These are phyloP conservation scores for Alternaria longipes DNA, from an alignment of 2,329 filamentous ascomycete genomes.

Conservation along the genomic window DNA sequence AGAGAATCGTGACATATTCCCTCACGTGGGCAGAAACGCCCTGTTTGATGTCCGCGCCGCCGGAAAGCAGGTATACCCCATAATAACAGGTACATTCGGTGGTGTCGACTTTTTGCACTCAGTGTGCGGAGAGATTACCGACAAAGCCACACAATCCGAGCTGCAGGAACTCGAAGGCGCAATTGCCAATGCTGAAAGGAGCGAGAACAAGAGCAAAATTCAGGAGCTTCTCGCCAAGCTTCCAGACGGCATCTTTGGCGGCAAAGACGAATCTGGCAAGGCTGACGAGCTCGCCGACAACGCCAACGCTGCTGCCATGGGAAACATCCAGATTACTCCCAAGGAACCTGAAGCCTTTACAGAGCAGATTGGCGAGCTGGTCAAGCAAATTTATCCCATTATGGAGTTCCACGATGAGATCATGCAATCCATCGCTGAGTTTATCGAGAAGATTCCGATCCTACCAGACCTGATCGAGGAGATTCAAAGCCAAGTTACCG, in stretches of 20 bases:
- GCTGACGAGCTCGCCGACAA: conserved; percentile 82
- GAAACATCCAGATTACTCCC: conserved; percentile 77
- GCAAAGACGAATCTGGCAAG: conserved; percentile 76
- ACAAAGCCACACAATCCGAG: conserved; percentile 91
- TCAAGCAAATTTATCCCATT: conserved; percentile 84
- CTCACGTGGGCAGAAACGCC: conserved; percentile 83
- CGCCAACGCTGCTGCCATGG: conserved; percentile 76
- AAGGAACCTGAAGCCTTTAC: conserved; percentile 86
- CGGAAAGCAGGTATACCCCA: conserved; percentile 74
- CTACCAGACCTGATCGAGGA: conserved; percentile 86
- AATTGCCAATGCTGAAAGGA: conserved; percentile 69
- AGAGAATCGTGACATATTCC: conserved; percentile 72
- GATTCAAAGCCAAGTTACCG: conserved; percentile 83
- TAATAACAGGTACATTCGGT: conserved; percentile 91
- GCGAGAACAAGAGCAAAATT: conserved; percentile 76
- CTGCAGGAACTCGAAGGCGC: conserved; percentile 88
- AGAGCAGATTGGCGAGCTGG: conserved; percentile 75
- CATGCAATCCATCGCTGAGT: conserved; percentile 78
- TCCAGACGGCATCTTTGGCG: conserved; percentile 80
- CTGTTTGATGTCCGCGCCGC: conserved; percentile 74
- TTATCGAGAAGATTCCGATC: conserved; percentile 85
- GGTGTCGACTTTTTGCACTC: conserved; percentile 95
- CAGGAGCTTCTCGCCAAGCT: conserved; percentile 83
- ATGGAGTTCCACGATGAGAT: conserved; percentile 91
- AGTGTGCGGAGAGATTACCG: conserved; percentile 79